Evolutionary conservation across 768 basidiomycete genomes (phyloP).

Genomic region (Asterophora parasitica): DNA sequence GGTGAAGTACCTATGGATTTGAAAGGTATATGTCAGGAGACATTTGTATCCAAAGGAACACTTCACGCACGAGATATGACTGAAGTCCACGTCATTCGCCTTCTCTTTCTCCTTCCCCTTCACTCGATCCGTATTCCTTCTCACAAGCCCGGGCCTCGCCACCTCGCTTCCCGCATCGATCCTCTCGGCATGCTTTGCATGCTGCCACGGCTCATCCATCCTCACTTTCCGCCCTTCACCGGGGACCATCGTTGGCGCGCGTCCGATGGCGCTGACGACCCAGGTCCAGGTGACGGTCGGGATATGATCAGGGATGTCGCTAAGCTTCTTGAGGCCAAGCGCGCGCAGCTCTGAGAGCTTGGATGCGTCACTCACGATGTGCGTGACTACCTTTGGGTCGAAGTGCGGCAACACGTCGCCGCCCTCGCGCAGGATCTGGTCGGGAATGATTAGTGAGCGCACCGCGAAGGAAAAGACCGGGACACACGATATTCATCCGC

Average conservation of each 20-base stretch:
- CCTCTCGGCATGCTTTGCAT: constrained; percentile 45
- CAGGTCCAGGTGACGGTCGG: constrained; percentile 64
- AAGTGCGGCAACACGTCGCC: constrained; percentile 57
- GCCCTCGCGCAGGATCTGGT: constrained; percentile 59
- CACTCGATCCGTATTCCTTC: constrained; percentile 18
- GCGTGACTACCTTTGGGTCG: constrained; percentile 54
- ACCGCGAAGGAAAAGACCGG: not conserved
- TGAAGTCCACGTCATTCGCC: constrained; percentile 28
- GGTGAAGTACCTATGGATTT: constrained; percentile 28
- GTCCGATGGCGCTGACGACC: constrained; percentile 40
- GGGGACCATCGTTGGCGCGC: constrained; percentile 11
- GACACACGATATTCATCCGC: constrained; percentile 60
- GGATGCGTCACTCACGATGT: constrained; percentile 54
- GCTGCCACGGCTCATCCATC: constrained; percentile 36
- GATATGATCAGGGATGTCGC: constrained; percentile 60
- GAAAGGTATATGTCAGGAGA: no score
- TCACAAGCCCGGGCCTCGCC: constrained; percentile 11
- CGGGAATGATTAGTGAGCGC: constrained; percentile 1
- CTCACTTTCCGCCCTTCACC: constrained; percentile 25
- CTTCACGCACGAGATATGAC: constrained; percentile 43
- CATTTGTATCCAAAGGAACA: no score
- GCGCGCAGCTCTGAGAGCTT: constrained; percentile 28
- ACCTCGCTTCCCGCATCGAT: constrained; percentile 35
- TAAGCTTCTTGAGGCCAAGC: constrained; percentile 44
- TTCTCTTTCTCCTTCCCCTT: constrained; percentile 21